These are phyloP conservation scores for Albizia julibrissin DNA, from an alignment of 306 rosid genomes.

Conservation along the genomic window DNA sequence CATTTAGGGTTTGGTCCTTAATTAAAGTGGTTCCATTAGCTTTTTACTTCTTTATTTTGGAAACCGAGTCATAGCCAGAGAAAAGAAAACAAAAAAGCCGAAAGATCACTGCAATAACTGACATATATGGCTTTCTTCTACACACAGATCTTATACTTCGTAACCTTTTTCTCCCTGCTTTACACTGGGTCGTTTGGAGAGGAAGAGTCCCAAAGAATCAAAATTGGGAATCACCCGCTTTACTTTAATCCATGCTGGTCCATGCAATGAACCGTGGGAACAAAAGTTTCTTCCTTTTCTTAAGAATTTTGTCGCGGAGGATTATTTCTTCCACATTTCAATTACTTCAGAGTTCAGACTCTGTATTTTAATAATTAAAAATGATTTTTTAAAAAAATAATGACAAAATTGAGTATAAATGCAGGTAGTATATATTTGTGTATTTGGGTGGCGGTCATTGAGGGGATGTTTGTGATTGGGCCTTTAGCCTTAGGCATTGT, in stretches of 20 bases:
- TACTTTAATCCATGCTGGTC: not conserved
- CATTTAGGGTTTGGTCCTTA: slow-evolving; percentile 14
- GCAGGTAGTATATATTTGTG: too few species aligned
- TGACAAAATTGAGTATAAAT: not conserved
- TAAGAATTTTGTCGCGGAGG: not conserved
- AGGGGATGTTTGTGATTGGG: not conserved
- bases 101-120: not conserved
- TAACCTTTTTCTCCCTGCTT: not conserved
- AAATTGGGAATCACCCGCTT: not conserved
- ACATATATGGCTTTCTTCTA: not conserved
- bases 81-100: not conserved
- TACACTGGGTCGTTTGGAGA: not conserved
- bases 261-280: not conserved
- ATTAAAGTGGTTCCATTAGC: not conserved
- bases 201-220: slow-evolving; percentile 3
- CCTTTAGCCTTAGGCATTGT: not conserved
- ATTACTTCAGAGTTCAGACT: not conserved
- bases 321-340: not conserved
- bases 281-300: not conserved
- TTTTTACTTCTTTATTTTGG: not conserved
- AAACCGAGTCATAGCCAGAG: not conserved
- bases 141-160: not conserved
- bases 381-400: not conserved
- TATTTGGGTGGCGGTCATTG: not conserved
- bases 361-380: not conserved